Percentiles rank a stretch among this genome's conserved stretches.
These are phyloP conservation scores for Blastomyces gilchristii DNA, from an alignment of 2,329 filamentous ascomycete species.

Conservation along the genomic window DNA sequence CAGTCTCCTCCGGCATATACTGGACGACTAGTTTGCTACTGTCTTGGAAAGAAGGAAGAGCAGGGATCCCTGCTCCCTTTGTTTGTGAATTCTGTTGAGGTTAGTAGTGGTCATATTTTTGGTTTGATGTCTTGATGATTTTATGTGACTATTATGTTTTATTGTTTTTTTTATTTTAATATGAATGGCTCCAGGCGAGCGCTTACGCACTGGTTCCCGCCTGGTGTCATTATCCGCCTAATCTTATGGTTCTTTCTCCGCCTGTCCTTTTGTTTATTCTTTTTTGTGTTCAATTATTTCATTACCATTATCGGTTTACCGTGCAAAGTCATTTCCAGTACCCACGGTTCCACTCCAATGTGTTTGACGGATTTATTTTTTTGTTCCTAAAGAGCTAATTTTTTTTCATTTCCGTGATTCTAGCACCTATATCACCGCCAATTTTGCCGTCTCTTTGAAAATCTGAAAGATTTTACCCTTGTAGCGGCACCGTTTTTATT, in stretches of 20 bases:
- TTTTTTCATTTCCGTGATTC: not conserved
- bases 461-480: slow-evolving; percentile 1
- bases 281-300: not conserved
- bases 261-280: not conserved
- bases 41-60: not conserved
- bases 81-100: slow-evolving; percentile 1
- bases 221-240: not conserved
- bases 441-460: not conserved
- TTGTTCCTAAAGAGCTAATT: not conserved
- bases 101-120: not conserved
- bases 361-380: not conserved
- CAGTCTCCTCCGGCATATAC: not conserved
- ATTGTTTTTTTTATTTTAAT: not conserved
- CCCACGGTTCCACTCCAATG: not conserved
- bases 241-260: not conserved
- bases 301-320: not conserved
- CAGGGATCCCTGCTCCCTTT: not conserved
- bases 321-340: not conserved
- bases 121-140: not conserved
- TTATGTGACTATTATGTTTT: not conserved
- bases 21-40: slow-evolving; percentile 9
- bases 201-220: not conserved
- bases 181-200: not conserved
- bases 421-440: slow-evolving; percentile 1
- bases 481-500: not conserved